Percentiles rank a stretch among this genome's conserved stretches.
Evolutionary conservation across 495 filamentous ascomycete species (phyloP).

Genomic region (Neurospora intermedia): DNA sequence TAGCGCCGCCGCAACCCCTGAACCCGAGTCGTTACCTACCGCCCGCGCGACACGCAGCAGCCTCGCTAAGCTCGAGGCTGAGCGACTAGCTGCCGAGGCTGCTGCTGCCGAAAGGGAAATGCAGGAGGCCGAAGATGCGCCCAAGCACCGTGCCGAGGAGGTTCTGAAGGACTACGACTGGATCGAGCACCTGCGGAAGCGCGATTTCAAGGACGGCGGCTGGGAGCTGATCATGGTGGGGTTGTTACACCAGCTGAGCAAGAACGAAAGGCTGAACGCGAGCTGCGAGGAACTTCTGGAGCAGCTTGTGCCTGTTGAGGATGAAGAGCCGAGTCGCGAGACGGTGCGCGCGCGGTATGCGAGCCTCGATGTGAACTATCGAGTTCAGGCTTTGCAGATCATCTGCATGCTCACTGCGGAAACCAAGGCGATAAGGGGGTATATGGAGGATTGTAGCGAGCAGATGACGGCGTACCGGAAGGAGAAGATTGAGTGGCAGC

Average conservation of each 20-base stretch:
- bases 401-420: slow-evolving; percentile 78
- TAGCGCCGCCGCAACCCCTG: slow-evolving; percentile 51
- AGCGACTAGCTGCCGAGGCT: slow-evolving; percentile 46
- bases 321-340: slow-evolving; percentile 59
- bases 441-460: slow-evolving; percentile 82
- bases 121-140: slow-evolving; percentile 27
- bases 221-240: slow-evolving; percentile 89
- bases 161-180: slow-evolving; percentile 64
- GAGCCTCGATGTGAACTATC: slow-evolving; percentile 68
- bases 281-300: slow-evolving; percentile 68
- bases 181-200: slow-evolving; percentile 70
- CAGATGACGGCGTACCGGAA: slow-evolving; percentile 90
- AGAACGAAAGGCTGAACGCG: slow-evolving; percentile 55
- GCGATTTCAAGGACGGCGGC: slow-evolving; percentile 81
- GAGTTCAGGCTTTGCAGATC: slow-evolving; percentile 72
- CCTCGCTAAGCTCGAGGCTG: slow-evolving; percentile 67
- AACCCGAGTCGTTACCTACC: slow-evolving; percentile 52
- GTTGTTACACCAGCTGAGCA: slow-evolving; percentile 72
- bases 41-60: slow-evolving; percentile 75
- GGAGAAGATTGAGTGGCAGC: slow-evolving; percentile 87
- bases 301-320: slow-evolving; percentile 60
- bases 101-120: slow-evolving; percentile 35
- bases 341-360: slow-evolving; percentile 63
- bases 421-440: slow-evolving; percentile 72
- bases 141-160: slow-evolving; percentile 67